Evolutionary conservation across 2,329 filamentous ascomycete genomes (phyloP).

Genomic region (Fusarium dlaminii): DNA sequence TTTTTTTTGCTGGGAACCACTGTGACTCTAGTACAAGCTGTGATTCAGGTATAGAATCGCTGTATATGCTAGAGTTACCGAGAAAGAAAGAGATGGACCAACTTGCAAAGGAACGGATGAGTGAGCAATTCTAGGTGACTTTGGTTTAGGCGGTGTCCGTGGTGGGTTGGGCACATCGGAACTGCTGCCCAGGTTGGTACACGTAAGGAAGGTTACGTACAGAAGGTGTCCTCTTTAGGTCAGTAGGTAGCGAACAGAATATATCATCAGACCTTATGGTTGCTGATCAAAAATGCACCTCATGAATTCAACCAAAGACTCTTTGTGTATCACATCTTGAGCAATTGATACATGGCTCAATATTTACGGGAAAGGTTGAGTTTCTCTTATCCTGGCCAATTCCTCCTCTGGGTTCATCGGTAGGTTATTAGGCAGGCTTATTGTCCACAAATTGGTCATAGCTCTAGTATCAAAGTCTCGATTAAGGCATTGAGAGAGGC

Average conservation of each 20-base stretch:
- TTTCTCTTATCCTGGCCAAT: not conserved
- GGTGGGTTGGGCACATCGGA: slow-evolving; percentile 10
- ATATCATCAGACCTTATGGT: not conserved
- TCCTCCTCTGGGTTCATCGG: not conserved
- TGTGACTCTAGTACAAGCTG: not conserved
- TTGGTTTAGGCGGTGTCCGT: slow-evolving; percentile 17
- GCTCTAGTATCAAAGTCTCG: not conserved
- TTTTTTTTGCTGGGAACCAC: not conserved
- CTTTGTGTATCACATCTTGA: not conserved
- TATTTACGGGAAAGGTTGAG: not conserved
- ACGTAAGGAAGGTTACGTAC: not conserved
- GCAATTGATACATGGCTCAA: not conserved
- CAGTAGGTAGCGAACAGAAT: not conserved
- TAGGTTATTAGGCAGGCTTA: not conserved
- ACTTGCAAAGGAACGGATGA: not conserved
- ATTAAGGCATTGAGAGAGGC: not conserved
- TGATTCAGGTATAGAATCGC: not conserved
- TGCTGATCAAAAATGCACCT: not conserved
- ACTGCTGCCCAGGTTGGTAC: not conserved
- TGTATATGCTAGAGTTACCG: not conserved
- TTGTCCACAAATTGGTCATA: not conserved
- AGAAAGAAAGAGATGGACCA: not conserved
- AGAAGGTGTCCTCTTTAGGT: not conserved
- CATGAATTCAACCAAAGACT: no score
- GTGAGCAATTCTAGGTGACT: not conserved